Evolutionary conservation across 148 eudicot genomes (phyloP).

Genomic region (Gaultheria prostrata): DNA sequence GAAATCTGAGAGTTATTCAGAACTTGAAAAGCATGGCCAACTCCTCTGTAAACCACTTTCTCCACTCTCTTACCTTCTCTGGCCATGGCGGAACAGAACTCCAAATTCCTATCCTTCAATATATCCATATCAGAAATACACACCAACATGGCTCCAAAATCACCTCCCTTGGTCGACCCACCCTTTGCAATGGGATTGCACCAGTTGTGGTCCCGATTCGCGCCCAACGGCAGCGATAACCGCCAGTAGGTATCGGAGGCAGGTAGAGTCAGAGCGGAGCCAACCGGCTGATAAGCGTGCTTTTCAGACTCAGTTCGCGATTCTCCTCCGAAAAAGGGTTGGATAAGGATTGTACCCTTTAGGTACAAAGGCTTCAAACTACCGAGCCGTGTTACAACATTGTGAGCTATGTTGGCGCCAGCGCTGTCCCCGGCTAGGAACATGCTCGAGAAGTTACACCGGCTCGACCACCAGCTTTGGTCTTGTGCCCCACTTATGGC

Average conservation of each 20-base stretch:
- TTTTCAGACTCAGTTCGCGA: constrained; percentile 48
- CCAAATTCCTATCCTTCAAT: constrained; percentile 68
- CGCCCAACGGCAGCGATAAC: constrained; percentile 46
- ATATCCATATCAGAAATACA: constrained; percentile 66
- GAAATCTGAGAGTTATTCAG: constrained; percentile 53
- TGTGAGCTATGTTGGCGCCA: constrained; percentile 64
- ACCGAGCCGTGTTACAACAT: constrained; percentile 40
- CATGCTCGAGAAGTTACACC: constrained; percentile 37
- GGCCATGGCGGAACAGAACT: constrained; percentile 45
- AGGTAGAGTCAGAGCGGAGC: constrained; percentile 26
- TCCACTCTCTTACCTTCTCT: constrained; percentile 50
- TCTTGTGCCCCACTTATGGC: neutral
- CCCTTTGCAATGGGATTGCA: constrained; percentile 48
- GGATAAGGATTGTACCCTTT: constrained; percentile 45
- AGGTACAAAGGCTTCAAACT: constrained; percentile 15
- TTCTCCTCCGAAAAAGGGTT: constrained; percentile 64
- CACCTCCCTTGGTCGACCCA: constrained; percentile 5
- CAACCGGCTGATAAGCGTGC: constrained; percentile 21
- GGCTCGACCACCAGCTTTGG: constrained; percentile 36
- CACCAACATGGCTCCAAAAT: constrained; percentile 34
- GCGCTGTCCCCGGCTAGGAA: constrained; percentile 66
- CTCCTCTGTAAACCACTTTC: constrained; percentile 43
- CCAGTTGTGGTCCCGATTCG: constrained; percentile 62
- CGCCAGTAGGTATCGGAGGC: constrained; percentile 56
- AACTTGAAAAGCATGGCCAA: constrained; percentile 81